Evolutionary conservation across 2,329 filamentous ascomycete species (phyloP).

Genomic region (Fusarium secorum): DNA sequence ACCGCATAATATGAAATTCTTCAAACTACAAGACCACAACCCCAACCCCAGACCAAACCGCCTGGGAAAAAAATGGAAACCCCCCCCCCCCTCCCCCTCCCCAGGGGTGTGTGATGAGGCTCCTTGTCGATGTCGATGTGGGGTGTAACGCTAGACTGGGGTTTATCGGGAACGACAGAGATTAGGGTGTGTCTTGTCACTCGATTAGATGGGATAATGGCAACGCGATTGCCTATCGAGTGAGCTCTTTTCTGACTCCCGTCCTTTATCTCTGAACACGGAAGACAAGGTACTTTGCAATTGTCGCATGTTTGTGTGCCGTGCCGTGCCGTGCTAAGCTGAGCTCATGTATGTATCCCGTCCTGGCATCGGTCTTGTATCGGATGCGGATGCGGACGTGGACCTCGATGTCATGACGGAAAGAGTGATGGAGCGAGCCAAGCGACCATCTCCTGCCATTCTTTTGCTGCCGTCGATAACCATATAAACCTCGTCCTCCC

Average conservation of each 20-base stretch:
- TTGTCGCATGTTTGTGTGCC: slow-evolving; percentile 9
- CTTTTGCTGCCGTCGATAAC: background rate
- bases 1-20: background rate
- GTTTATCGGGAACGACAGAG: slow-evolving; percentile 37
- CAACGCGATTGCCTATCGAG: slow-evolving; percentile 31
- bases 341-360: slow-evolving; percentile 1
- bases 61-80: background rate
- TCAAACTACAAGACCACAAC: background rate
- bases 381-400: slow-evolving; percentile 17
- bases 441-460: slow-evolving; percentile 16
- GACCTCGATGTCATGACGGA: slow-evolving; percentile 20
- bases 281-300: slow-evolving; percentile 12
- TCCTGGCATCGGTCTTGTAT: slow-evolving; percentile 16
- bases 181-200: slow-evolving; percentile 32
- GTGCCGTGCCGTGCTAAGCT: background rate
- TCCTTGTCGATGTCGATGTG: slow-evolving; percentile 11
- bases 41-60: background rate
- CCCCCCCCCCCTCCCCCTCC: too few species aligned
- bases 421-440: slow-evolving; percentile 12
- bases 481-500: slow-evolving; percentile 36
- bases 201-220: slow-evolving; percentile 39
- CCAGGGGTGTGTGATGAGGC: slow-evolving; percentile 16
- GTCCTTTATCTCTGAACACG: slow-evolving; percentile 13
- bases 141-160: slow-evolving; percentile 28
- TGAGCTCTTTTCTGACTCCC: slow-evolving; percentile 20